Conservation (phyloP, 2,329 filamentous ascomycete genomes). For the Diaporthe velutina region DNA sequence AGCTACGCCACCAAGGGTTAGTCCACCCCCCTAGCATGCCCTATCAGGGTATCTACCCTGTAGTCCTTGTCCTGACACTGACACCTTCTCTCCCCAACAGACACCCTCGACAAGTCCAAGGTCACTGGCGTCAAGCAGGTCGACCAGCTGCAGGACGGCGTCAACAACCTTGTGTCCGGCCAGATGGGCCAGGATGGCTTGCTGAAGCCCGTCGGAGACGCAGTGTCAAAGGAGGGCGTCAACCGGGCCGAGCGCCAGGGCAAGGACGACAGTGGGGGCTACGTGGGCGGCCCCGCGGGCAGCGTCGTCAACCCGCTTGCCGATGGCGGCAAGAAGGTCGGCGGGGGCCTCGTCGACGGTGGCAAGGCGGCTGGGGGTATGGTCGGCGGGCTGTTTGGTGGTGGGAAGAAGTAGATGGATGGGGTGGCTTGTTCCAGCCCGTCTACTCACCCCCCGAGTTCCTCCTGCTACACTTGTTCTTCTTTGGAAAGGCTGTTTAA, state of each 20-base stretch:
- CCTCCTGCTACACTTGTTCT: neutral
- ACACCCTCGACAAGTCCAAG: constrained; percentile 66
- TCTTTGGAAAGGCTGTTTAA: neutral
- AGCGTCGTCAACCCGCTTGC: constrained; percentile 47
- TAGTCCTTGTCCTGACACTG: neutral
- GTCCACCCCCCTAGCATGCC: constrained; percentile 42
- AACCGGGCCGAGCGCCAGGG: constrained; percentile 75
- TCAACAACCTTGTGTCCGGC: constrained; percentile 71
- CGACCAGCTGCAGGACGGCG: constrained; percentile 64
- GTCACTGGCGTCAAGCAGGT: constrained; percentile 40
- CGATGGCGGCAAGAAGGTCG: constrained; percentile 45
- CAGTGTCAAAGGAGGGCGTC: constrained; percentile 72
- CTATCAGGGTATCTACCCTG: neutral
- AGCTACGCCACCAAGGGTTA: constrained; percentile 78
- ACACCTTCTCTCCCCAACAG: constrained; percentile 3
- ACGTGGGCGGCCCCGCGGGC: constrained; percentile 50
- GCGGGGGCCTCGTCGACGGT: constrained; percentile 47
- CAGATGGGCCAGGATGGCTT: constrained; percentile 79
- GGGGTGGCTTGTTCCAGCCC: no score
- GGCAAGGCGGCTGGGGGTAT: constrained; percentile 48
- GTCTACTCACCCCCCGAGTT: neutral
- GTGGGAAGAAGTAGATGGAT: constrained; percentile 44
- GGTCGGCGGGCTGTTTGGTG: constrained; percentile 53
- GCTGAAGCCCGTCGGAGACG: constrained; percentile 73
- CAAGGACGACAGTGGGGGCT: constrained; percentile 70